Base-by-base conservation (phyloP, 1,284 basidiomycete species). In the Leccinum angustisporum region DNA sequence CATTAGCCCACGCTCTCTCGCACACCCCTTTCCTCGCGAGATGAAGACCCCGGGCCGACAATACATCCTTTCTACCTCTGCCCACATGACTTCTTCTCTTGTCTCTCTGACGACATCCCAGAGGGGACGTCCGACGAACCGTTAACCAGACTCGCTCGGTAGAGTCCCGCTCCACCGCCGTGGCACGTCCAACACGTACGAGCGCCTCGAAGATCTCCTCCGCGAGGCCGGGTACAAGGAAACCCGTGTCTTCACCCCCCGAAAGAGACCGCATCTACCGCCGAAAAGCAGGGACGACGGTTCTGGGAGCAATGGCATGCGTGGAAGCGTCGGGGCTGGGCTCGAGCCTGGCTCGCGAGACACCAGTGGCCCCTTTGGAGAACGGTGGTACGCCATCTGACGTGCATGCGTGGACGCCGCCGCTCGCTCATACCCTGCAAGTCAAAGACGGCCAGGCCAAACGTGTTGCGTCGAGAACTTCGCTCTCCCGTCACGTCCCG, bases 221-320 rank as follows among this genome's bases (percentile, higher is more conserved):
- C 81, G 85, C 58, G 90, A 94, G 72, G 92, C 92, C 0, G 93
- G 93, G 4, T 95, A 94, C 80, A 94, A 92, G 74, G 93, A 95
- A 72, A 94, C 92, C 0, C 82, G 93, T 34, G 82, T 95, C 16
- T 91, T 92, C 68, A 94, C 94, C 0, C 92, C 94, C 6, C 27
- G 91, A 94, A 74, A 78, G 81, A 0, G 91, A 94, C 66, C 81
- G 84, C 54, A 63, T 69, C 6, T 6, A 67, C 74, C 43, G 70
- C 74, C 33, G 74, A 66, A 57, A 73, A 68, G 68, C 65, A 69
- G 18, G 74, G 27, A 71, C 57, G 65, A 65, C 21, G 64, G 67
- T 59, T 65, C 67, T 40, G 69, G 69, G 48, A 65, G 56, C 8
- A 67, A 64, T 54, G 58, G 46, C 13, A 48, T 71, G 59, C 66